These are phyloP conservation scores for Candida quercuum DNA, from an alignment of 805 yeast species.

Conservation along the genomic window DNA sequence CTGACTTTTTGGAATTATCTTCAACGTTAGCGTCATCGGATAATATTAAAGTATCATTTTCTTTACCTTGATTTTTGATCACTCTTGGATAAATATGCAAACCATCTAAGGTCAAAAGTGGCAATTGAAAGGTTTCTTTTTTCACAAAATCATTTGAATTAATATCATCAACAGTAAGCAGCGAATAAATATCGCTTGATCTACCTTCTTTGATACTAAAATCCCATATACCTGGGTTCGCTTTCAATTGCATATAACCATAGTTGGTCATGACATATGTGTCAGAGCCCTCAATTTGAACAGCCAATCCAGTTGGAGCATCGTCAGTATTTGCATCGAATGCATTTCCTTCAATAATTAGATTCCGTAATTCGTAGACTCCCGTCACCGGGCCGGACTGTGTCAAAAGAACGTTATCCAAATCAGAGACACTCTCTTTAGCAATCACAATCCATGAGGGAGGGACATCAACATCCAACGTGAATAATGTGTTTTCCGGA, in stretches of 20 bases:
- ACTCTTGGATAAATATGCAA: constrained; percentile 40
- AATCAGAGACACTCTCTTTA: constrained; percentile 46
- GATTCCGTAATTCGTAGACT: constrained; percentile 42
- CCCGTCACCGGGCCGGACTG: constrained; percentile 33
- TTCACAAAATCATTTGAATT: background rate
- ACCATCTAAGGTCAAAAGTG: constrained; percentile 42
- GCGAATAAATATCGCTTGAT: constrained; percentile 35
- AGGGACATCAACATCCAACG: constrained; percentile 56
- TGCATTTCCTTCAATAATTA: constrained; percentile 71
- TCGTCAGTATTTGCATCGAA: constrained; percentile 31
- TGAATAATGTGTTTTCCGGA: constrained; percentile 49
- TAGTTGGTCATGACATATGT: constrained; percentile 72
- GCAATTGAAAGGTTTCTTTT: constrained; percentile 23
- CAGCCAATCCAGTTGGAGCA: constrained; percentile 18
- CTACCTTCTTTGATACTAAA: constrained; percentile 40
- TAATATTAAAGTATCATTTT: constrained; percentile 16
- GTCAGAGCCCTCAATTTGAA: constrained; percentile 33
- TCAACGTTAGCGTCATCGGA: constrained; percentile 9
- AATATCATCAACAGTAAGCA: constrained; percentile 29
- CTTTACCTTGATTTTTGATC: constrained; percentile 35
- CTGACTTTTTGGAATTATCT: constrained; percentile 3
- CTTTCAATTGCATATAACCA: constrained; percentile 79
- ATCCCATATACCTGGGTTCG: constrained; percentile 66
- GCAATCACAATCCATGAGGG: constrained; percentile 62
- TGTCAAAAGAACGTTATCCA: constrained; percentile 55